phyloP scores from a whole-genome alignment of 208 protist genomes.

The Leishmania aethiopica region DNA sequence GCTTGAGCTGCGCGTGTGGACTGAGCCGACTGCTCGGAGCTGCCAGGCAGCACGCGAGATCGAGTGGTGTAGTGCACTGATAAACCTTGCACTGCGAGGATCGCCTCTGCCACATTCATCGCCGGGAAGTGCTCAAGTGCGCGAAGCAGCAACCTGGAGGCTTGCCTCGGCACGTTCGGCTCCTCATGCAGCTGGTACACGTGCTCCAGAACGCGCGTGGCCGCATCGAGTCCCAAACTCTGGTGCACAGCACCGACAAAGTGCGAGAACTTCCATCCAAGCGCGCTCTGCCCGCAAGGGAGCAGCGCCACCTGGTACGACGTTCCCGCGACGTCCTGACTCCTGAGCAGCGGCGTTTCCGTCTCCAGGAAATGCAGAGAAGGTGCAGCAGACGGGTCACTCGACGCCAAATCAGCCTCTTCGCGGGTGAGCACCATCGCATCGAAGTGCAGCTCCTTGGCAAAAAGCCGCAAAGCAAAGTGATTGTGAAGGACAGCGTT shows the following conservation, averaged over 20 bases:
- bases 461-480: conserved; percentile 72
- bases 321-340: conserved; percentile 63
- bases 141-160: conserved; percentile 50
- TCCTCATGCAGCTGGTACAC: conserved; percentile 43
- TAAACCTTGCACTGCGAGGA: conserved; percentile 80
- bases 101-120: conserved; percentile 62
- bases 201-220: conserved; percentile 35
- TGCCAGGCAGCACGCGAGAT: conserved; percentile 37
- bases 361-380: conserved; percentile 55
- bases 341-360: conserved; percentile 31
- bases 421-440: conserved; percentile 51
- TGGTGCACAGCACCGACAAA: conserved; percentile 80
- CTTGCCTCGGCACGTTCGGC: conserved; percentile 35
- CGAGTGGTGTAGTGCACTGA: conserved; percentile 60
- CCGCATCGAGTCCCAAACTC: conserved; percentile 33
- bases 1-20: neutral
- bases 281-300: conserved; percentile 62
- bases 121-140: conserved; percentile 61
- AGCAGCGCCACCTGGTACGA: conserved; percentile 71
- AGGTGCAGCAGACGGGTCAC: neutral
- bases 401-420: neutral
- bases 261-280: conserved; percentile 88
- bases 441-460: conserved; percentile 69
- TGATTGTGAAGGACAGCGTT: conserved; percentile 86
- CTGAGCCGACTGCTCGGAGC: neutral